A percentile compares a stretch with the other conserved stretches of the same genome.
Conservation (phyloP, 345 rosid species). For the Kernera saxatilis region DNA sequence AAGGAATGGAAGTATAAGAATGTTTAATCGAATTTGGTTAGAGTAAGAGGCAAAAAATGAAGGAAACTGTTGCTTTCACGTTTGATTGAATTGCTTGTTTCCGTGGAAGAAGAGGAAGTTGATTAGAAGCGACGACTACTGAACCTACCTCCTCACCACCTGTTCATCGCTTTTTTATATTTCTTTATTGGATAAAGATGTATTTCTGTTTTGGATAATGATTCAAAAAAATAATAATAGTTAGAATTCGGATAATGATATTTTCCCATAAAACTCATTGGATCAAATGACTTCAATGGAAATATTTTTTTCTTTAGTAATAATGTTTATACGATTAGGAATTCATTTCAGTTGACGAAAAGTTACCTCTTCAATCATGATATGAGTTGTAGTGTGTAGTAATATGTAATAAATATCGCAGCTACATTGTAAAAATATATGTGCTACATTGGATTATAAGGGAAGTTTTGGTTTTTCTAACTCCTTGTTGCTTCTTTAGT, state of each 20-base stretch:
- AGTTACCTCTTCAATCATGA: too few relatives aligned
- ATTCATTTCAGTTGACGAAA: too few relatives aligned
- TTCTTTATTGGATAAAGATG: neutral
- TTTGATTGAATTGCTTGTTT: constrained; percentile 26
- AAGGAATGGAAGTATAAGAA: constrained; percentile 1
- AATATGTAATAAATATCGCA: too few relatives aligned
- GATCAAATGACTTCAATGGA: too few relatives aligned
- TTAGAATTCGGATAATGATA: neutral
- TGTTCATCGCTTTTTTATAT: neutral
- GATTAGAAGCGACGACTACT: constrained; percentile 34
- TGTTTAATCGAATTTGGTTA: neutral
- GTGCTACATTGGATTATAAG: too few relatives aligned
- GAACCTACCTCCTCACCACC: neutral
- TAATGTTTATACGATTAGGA: too few relatives aligned
- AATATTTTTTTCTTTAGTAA: too few relatives aligned
- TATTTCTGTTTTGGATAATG: constrained; percentile 9
- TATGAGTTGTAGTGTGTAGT: too few relatives aligned
- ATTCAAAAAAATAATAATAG: neutral
- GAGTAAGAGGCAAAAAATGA: neutral
- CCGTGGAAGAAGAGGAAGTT: constrained; percentile 26
- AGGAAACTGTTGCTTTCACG: constrained; percentile 30
- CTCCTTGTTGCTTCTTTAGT: too few relatives aligned
- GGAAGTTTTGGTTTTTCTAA: too few relatives aligned
- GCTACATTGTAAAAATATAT: too few relatives aligned
- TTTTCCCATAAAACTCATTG: too few relatives aligned